These are phyloP conservation scores for Coemansia sp. DNA, from an alignment of 192 early-diverging fungal species.

Conservation along the genomic window DNA sequence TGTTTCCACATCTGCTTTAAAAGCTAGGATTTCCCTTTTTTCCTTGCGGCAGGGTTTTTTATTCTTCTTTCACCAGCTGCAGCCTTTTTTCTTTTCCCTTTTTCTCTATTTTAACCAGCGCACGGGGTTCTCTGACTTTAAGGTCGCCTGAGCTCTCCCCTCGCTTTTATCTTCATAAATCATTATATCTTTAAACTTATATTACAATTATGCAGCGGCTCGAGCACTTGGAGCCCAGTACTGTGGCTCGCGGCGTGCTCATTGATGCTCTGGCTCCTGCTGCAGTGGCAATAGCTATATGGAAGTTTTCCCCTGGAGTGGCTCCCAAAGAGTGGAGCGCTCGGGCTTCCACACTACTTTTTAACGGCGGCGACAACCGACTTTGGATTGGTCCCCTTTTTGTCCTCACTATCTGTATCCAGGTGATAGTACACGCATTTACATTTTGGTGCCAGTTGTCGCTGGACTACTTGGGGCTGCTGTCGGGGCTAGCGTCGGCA, in stretches of 20 bases:
- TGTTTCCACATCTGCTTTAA: neutral
- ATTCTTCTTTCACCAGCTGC: neutral
- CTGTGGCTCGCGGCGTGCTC: neutral
- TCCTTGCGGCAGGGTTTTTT: neutral
- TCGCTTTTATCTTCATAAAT: neutral
- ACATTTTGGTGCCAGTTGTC: neutral
- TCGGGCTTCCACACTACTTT: neutral
- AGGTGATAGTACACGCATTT: conserved; percentile 8
- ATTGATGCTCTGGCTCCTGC: neutral
- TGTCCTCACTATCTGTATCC: conserved; percentile 6
- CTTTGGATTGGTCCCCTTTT: conserved; percentile 34
- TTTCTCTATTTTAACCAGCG: neutral
- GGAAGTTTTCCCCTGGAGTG: neutral
- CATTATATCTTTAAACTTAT: neutral
- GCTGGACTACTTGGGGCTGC: too few relatives aligned
- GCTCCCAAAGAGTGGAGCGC: neutral
- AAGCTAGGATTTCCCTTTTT: neutral
- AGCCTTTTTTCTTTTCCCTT: neutral
- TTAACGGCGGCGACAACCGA: conserved; percentile 25
- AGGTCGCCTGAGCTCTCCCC: neutral
- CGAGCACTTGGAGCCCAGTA: neutral
- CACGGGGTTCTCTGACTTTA: neutral
- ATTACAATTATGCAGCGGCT: neutral
- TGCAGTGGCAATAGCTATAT: neutral
- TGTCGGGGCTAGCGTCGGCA: neutral